Base-by-base conservation (phyloP, 192 early-diverging fungal genomes). In the Umbelopsis isabellina region DNA sequence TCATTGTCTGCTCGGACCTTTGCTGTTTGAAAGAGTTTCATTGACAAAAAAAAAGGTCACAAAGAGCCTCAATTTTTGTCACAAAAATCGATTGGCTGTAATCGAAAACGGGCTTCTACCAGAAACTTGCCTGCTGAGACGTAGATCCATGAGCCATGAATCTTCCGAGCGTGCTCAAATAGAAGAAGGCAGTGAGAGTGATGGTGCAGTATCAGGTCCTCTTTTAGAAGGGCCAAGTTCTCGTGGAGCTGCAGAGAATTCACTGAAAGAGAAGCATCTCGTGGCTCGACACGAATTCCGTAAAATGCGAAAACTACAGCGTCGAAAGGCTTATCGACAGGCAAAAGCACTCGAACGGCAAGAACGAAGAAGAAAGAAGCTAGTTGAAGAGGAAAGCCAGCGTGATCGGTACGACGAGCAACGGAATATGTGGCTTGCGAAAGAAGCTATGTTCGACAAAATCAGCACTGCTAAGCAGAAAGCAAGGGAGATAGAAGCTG, bases 371-470 rank as follows among this genome's bases (percentile, higher is more conserved):
- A n/a, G 33, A n/a, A 30, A 35, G 6, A 61, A 35, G 25, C 2
- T 11, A 61, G 30, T 18, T 12, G 15, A 61, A 61, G 55, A 61
- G 16, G 25, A 61, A 33, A 30, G 6, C 13, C 27, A 35, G 7
- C 55, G 30, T 18, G 55, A 22, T 11, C 27, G 33, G 13, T 61
- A 61, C 25, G 27, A 18, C 5, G 55, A 61, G 25, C 55, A 61
- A 25, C 25, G 25, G 1, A 35, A 61, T 35, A 16, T 30, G 27
- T 61, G 55, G 55, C 55, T 61, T 61, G 55, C 55, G 7, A 61
- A 61, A 16, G 55, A 61, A n/a, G 27, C 55, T 16, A 35, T 61
- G 55, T 61, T 61, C 33, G 55, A 61, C 27, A 61, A 61, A 18
- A 61, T 61, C 55, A 61, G 25, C 10, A 13, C 55, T 16, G 55